These are phyloP conservation scores for Asterophora parasitica DNA, from an alignment of 768 basidiomycete species.

Conservation along the genomic window DNA sequence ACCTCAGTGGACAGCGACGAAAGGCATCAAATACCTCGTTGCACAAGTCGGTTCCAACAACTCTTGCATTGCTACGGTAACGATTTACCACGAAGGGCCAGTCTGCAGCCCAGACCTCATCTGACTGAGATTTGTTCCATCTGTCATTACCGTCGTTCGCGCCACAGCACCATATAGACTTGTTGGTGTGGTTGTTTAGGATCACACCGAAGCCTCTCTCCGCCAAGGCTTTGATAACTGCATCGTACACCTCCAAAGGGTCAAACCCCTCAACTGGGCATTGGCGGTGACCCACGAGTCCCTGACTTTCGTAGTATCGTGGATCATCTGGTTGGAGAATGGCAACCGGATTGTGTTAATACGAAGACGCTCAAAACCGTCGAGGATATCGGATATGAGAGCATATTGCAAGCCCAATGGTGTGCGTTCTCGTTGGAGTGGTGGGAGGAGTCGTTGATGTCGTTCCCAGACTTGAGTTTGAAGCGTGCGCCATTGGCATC, in stretches of 20 bases:
- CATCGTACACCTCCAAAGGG: conserved; percentile 13
- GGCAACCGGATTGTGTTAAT: conserved; percentile 13
- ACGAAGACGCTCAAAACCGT: conserved; percentile 10
- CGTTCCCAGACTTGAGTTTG: conserved; percentile 14
- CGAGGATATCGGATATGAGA: conserved; percentile 7
- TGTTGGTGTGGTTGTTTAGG: conserved; percentile 16
- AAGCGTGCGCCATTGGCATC: conserved; percentile 14
- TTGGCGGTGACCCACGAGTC: conserved; percentile 12
- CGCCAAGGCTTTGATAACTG: conserved; percentile 12
- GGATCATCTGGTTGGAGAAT: conserved; percentile 18
- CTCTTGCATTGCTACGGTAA: conserved; percentile 11
- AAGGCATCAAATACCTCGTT: conserved; percentile 9
- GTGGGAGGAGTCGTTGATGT: conserved; percentile 11
- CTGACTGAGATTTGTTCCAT: conserved; percentile 15
- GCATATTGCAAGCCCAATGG: conserved; percentile 12
- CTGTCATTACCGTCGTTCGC: conserved; percentile 14
- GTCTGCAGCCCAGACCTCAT: conserved; percentile 11
- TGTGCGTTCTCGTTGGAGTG: conserved; percentile 15
- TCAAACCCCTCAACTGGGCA: conserved; percentile 10
- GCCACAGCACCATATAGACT: conserved; percentile 15
- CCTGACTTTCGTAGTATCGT: conserved; percentile 10
- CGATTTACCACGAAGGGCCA: conserved; percentile 16
- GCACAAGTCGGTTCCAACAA: conserved; percentile 14
- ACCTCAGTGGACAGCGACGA: neutral
- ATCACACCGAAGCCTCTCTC: conserved; percentile 14